Conservation (phyloP, 78 protist genomes). For the Dictyostelium capitatum region DNA sequence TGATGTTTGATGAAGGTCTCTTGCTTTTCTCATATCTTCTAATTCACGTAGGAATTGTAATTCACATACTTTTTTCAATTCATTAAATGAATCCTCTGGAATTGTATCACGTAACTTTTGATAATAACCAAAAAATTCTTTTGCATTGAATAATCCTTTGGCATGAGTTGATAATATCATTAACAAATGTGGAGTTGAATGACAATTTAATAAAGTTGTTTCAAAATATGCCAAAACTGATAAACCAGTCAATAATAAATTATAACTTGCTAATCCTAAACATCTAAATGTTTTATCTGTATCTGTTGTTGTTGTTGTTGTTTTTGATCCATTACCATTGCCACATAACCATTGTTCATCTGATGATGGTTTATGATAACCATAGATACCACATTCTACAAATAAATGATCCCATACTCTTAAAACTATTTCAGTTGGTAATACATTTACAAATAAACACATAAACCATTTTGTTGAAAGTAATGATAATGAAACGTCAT, state of each 20-base stretch:
- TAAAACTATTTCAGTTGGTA: conserved; percentile 78
- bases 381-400: conserved; percentile 78
- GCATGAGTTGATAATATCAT: conserved; percentile 12
- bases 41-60: conserved; percentile 8
- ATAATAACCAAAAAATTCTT: conserved; percentile 47
- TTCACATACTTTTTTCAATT: conserved; percentile 17
- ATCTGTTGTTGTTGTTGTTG: not conserved
- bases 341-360: conserved; percentile 42
- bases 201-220: conserved; percentile 17
- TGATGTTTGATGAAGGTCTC: conserved; percentile 33
- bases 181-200: conserved; percentile 53
- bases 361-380: conserved; percentile 30
- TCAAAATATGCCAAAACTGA: conserved; percentile 35
- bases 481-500: conserved; percentile 35
- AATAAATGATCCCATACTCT: conserved; percentile 76
- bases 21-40: conserved; percentile 58
- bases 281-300: conserved; percentile 26
- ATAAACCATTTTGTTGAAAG: conserved; percentile 86
- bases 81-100: conserved; percentile 24
- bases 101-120: conserved; percentile 7
- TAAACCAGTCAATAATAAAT: conserved; percentile 54
- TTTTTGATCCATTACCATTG: not conserved
- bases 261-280: conserved; percentile 69
- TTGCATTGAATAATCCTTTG: conserved; percentile 51
- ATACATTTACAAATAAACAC: conserved; percentile 77